These are phyloP conservation scores for Ramaria sp. DNA, from an alignment of 768 basidiomycete species.

Conservation along the genomic window DNA sequence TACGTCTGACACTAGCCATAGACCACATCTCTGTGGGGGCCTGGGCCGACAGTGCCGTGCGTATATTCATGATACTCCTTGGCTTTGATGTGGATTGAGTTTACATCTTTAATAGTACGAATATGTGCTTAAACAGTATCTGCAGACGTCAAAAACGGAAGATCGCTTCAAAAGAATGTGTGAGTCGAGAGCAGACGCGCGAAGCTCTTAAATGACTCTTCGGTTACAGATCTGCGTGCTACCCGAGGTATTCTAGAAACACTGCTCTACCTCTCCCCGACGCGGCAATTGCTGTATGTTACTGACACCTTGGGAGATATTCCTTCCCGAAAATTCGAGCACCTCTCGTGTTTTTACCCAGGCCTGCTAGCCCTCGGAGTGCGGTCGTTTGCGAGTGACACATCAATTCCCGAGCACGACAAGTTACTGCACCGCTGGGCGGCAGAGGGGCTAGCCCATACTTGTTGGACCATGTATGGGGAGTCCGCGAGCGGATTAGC, in stretches of 20 bases:
- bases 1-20: not conserved
- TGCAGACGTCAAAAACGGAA: constrained; percentile 12
- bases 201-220: not conserved
- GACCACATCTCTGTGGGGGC: constrained; percentile 7
- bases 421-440: constrained; percentile 14
- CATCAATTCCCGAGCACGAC: not conserved
- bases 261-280: constrained; percentile 15
- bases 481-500: constrained; percentile 13
- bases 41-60: constrained; percentile 9
- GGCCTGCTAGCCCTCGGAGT: constrained; percentile 15
- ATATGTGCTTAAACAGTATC: constrained; percentile 17
- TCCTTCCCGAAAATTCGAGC: constrained; percentile 8
- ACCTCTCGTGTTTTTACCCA: constrained; percentile 10
- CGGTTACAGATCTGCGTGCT: constrained; percentile 12
- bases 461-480: constrained; percentile 15
- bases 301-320: constrained; percentile 10
- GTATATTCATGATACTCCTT: not conserved
- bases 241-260: constrained; percentile 14
- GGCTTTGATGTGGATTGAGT: not conserved
- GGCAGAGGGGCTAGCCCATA: constrained; percentile 16
- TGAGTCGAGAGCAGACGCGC: constrained; percentile 2
- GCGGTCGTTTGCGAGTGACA: not conserved
- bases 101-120: constrained; percentile 12
- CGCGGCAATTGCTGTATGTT: constrained; percentile 15
- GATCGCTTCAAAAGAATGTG: constrained; percentile 14